Conservation (phyloP, 139 green algal genomes). For the Micractinium sp. region DNA sequence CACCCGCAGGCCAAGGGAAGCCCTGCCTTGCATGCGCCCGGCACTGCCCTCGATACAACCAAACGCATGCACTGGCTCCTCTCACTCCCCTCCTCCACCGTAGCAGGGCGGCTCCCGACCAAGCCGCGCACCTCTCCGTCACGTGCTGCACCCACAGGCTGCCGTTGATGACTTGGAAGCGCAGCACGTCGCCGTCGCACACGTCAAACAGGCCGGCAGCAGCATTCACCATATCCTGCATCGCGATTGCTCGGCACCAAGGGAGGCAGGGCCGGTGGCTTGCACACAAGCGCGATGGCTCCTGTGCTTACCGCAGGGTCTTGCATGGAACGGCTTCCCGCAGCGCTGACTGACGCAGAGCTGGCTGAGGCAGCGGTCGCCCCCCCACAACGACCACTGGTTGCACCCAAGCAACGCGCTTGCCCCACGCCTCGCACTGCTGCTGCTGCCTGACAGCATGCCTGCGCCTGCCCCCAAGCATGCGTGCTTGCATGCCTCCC, state of each 20-base stretch:
- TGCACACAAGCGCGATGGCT: too few species aligned
- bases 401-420: neutral
- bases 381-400: too few species aligned
- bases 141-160: constrained; percentile 56
- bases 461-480: neutral
- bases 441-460: neutral
- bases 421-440: neutral
- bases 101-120: neutral
- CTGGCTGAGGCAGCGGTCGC: too few species aligned
- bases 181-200: constrained; percentile 54
- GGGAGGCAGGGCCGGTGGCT: neutral
- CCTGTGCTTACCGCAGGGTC: too few species aligned
- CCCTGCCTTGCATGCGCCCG: too few species aligned
- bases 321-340: too few species aligned
- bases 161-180: constrained; percentile 55
- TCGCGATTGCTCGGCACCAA: neutral
- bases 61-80: neutral
- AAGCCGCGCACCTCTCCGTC: constrained; percentile 30
- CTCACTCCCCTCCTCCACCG: neutral
- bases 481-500: too few species aligned
- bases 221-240: constrained; percentile 38
- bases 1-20: too few species aligned
- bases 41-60: too few species aligned
- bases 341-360: too few species aligned
- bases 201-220: constrained; percentile 36